Evolutionary conservation across 768 basidiomycete genomes (phyloP), one percentile per base, ranked within the genome.

Genomic region (Serpula lacrymans): DNA sequence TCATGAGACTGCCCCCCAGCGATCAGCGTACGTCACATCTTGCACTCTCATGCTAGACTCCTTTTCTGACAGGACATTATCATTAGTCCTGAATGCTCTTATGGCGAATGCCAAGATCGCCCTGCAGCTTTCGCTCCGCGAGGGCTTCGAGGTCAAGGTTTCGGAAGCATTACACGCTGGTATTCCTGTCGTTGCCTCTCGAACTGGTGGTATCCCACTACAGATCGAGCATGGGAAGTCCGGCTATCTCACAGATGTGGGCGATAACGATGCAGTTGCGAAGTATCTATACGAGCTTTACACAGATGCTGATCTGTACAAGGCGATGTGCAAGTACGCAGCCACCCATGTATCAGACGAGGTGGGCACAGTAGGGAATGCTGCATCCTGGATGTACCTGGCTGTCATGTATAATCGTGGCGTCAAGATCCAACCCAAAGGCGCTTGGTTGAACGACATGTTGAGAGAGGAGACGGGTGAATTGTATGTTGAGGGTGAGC

Each of bases 111-210:
- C 88, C 32, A 84, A 88, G 69, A 84, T 94, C 43, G 92, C 88
- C 4, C 76, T 91, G 35, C 94, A 97, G 62, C 80, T 97, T 32
- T 92, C 89, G 37, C 84, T 87, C 32, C 84, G 92, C 42, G 94
- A 97, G 67, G 94, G 94, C 21, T 97, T 96, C 67, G 94, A 97
- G 58, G 90, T 97, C 65, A 97, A 97, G 63, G 92, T 94, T 36
- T 92, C 90, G 34, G 90, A 95, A 67, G 90, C 88, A n/a, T 72
- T 97, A 38, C 88, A 94, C 63, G 81, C 89, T 22, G 87, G 87
- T 45, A 86, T 87, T 48, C 92, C 92, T 23, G 74, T 94, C 54
- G 77, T 97, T 53, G 88, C 88, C 6, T 82, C 74, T 37, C 73
- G 72, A 42, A 94, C 94, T 4, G 94, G 94, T 43, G 93, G 93